Evolutionary conservation across 768 basidiomycete genomes (phyloP).

Genomic region (Suillus subaureus): DNA sequence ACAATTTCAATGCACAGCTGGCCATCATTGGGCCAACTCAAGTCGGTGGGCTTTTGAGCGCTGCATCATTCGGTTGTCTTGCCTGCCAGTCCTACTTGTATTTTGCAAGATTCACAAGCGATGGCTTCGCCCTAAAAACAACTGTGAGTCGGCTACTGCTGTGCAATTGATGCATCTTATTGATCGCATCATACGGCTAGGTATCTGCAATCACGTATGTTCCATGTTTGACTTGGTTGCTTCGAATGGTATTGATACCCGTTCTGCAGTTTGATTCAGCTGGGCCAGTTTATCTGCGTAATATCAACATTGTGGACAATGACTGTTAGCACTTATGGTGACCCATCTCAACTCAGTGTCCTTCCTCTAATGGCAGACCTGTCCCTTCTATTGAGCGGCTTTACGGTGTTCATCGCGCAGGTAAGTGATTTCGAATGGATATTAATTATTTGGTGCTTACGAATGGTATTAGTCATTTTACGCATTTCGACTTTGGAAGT

Average conservation of each 20-base stretch:
- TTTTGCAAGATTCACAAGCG: slow-evolving; percentile 12
- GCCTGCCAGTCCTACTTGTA: slow-evolving; percentile 17
- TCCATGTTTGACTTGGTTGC: neutral
- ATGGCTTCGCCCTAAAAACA: slow-evolving; percentile 10
- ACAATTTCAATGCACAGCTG: neutral
- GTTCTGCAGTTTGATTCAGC: slow-evolving; percentile 6
- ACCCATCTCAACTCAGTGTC: neutral
- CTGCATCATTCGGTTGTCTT: slow-evolving; percentile 17
- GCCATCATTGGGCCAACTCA: slow-evolving; percentile 16
- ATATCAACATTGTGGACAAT: slow-evolving; percentile 6
- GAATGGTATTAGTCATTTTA: slow-evolving; percentile 5
- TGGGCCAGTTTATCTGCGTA: slow-evolving; percentile 3
- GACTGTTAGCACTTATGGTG: slow-evolving; percentile 7
- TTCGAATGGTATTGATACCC: neutral
- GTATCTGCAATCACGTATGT: slow-evolving; percentile 7
- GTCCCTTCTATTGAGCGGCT: neutral
- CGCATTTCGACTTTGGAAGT: slow-evolving; percentile 8
- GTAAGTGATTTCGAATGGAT: neutral
- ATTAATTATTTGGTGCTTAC: neutral
- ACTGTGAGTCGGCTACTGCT: neutral
- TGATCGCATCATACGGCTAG: neutral
- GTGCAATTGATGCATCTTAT: neutral
- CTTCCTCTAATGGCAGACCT: slow-evolving; percentile 6
- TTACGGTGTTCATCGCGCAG: slow-evolving; percentile 1
- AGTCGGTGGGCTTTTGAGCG: slow-evolving; percentile 14